Evolutionary conservation across 495 filamentous ascomycete genomes (phyloP), one percentile per base, ranked within the genome.

Genomic region (Xylaria scruposa): DNA sequence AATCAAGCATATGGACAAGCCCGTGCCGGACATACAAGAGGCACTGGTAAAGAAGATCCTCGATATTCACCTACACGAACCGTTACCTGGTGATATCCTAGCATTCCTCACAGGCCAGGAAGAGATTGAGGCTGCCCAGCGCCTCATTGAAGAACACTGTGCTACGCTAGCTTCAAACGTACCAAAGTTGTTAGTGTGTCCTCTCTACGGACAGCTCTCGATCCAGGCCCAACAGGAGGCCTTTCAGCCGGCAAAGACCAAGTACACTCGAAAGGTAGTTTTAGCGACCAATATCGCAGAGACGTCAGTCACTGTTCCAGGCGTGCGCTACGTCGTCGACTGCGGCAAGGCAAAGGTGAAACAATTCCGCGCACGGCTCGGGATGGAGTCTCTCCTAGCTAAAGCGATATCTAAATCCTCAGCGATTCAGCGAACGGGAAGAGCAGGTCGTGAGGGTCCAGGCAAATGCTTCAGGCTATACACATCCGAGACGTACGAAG

Each of bases 241-340:
- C 31, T 99, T 99, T 77, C 85, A 89, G 31, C 92, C 91, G 7
- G 85, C 93, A 36, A 91, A 93, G 1, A 87, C 89, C 12, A 85
- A 85, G 24, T 86, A 84, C 58, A 97, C 92, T 0, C 88, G 97
- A 49, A 99, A 98, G 75, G 82, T 99, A 9, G 93, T 99, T 13
- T 85, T 99, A 3, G 89, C 94, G 0, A 99, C 97, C 17, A 99
- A 99, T 79, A 98, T 99, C 73, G 97, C 97, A 29, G 97, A 99
- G 77, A 98, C 97, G 0, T 99, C 97, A 1, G 91, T 99, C 67
- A 99, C 97, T 0, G 94, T 99, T 0, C 90, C 95, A 9, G 97
- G 97, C 2, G 94, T 99, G 4, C 89, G 94, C 3, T 93, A 89
- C 76, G 97, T 99, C 38, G 85, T 99, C 38, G 97, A 99, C 78